A percentile compares a stretch with the other conserved stretches of the same genome.
phyloP scores from a whole-genome alignment of 2,329 filamentous ascomycete species.

The Cryphonectria naterciae region DNA sequence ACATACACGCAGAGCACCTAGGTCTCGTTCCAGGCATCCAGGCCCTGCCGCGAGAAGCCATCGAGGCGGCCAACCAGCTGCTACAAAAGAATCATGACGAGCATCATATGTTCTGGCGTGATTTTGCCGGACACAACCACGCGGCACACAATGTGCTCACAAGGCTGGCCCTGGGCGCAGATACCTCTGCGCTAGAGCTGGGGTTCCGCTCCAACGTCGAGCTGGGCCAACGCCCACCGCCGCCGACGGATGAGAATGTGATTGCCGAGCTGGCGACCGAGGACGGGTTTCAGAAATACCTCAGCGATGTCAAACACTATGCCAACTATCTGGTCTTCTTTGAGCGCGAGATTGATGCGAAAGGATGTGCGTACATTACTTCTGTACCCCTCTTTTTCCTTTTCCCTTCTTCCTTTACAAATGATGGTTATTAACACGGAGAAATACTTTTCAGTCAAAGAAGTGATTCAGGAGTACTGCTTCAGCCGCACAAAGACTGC shows the following conservation, averaged over 20 bases:
- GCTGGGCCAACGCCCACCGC: slow-evolving; percentile 1
- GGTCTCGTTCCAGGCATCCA: slow-evolving; percentile 15
- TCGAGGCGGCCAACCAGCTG: slow-evolving; percentile 10
- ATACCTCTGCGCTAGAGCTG: not conserved
- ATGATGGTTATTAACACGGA: no score
- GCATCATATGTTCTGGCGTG: slow-evolving; percentile 14
- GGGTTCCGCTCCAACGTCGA: slow-evolving; percentile 5
- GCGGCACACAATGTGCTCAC: slow-evolving; percentile 76
- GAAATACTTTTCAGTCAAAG: slow-evolving; percentile 40
- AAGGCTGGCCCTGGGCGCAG: slow-evolving; percentile 74
- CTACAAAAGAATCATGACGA: slow-evolving; percentile 20
- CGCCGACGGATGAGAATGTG: not conserved
- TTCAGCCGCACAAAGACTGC: slow-evolving; percentile 61
- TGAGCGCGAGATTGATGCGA: slow-evolving; percentile 57
- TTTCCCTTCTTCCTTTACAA: no score
- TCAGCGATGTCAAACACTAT: slow-evolving; percentile 45
- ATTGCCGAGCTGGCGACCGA: slow-evolving; percentile 2
- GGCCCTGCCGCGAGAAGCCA: not conserved
- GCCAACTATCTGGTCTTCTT: slow-evolving; percentile 67
- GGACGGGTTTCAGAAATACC: slow-evolving; percentile 2
- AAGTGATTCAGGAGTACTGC: slow-evolving; percentile 62
- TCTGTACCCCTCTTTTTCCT: not conserved
- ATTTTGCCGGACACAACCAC: slow-evolving; percentile 37
- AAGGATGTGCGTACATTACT: slow-evolving; percentile 45
- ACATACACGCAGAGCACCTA: not conserved